phyloP scores from a whole-genome alignment of 768 basidiomycete genomes.

The Boletus sp. region DNA sequence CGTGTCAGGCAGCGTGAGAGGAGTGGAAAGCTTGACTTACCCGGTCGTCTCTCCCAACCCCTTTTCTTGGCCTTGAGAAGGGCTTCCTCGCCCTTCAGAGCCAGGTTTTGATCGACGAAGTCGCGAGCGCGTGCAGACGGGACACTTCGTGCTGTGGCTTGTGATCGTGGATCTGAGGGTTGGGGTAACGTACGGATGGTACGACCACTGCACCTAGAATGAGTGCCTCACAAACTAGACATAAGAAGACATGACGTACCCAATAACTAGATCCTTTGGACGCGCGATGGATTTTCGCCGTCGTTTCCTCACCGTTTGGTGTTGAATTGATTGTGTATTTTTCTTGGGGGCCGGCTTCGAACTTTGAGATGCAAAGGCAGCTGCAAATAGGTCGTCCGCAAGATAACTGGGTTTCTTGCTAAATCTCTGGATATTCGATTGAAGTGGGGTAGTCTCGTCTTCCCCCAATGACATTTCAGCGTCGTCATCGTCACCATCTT shows the following conservation, averaged over 20 bases:
- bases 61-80: conserved; percentile 36
- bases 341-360: conserved; percentile 13
- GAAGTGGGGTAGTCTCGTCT: conserved; percentile 2
- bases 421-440: background rate
- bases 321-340: conserved; percentile 23
- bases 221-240: background rate
- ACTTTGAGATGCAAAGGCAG: conserved; percentile 47
- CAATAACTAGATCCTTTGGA: conserved; percentile 55
- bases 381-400: conserved; percentile 61
- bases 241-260: conserved; percentile 36
- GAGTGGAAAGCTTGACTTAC: conserved; percentile 35
- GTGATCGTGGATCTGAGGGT: conserved; percentile 26
- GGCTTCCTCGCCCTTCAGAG: conserved; percentile 39
- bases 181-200: conserved; percentile 49
- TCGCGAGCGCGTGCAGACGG: conserved; percentile 49
- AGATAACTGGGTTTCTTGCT: conserved; percentile 51
- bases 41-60: conserved; percentile 60
- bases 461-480: conserved; percentile 12
- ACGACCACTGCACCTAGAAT: conserved; percentile 43
- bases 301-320: conserved; percentile 26
- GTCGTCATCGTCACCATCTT: conserved; percentile 13
- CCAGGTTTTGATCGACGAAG: conserved; percentile 54
- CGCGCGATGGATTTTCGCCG: conserved; percentile 32
- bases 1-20: background rate
- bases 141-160: conserved; percentile 40